Conservation (phyloP, 345 rosid species). For the Xanthoceras sorbifolium region DNA sequence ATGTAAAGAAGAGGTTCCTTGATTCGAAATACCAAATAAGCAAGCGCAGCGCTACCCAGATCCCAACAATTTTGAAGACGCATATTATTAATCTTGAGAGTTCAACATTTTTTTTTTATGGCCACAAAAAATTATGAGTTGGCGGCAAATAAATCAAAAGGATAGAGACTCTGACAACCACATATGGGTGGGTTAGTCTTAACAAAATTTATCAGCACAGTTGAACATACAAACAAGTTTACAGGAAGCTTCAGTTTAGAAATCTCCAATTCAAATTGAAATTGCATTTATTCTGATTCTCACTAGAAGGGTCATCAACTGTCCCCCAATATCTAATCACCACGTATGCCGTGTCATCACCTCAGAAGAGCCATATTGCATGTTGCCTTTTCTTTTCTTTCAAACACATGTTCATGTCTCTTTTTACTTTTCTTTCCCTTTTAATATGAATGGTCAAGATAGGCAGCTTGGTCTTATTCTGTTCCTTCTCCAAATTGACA, state of each 20-base stretch:
- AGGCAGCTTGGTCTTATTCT: background rate
- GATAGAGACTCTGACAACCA: background rate
- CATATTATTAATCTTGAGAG: too few species aligned
- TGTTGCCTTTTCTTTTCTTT: background rate
- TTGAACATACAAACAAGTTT: background rate
- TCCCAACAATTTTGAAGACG: too few species aligned
- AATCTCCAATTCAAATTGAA: background rate
- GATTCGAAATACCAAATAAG: too few species aligned
- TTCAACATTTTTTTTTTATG: too few species aligned
- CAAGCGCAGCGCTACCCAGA: too few species aligned
- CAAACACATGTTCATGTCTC: background rate
- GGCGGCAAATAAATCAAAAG: background rate
- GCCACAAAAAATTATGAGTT: too few species aligned
- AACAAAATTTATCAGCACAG: background rate
- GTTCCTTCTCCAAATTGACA: background rate
- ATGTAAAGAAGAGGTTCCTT: too few species aligned
- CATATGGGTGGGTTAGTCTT: background rate
- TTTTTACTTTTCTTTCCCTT: background rate
- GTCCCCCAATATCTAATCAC: background rate
- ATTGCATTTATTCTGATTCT: background rate
- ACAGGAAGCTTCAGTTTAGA: background rate
- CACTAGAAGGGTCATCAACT: background rate
- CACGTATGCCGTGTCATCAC: too few species aligned
- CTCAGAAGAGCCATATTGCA: background rate
- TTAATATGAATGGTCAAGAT: conserved; percentile 1